Evolutionary conservation across 345 rosid species (phyloP).

Genomic region (Eutrema heterophyllum): DNA sequence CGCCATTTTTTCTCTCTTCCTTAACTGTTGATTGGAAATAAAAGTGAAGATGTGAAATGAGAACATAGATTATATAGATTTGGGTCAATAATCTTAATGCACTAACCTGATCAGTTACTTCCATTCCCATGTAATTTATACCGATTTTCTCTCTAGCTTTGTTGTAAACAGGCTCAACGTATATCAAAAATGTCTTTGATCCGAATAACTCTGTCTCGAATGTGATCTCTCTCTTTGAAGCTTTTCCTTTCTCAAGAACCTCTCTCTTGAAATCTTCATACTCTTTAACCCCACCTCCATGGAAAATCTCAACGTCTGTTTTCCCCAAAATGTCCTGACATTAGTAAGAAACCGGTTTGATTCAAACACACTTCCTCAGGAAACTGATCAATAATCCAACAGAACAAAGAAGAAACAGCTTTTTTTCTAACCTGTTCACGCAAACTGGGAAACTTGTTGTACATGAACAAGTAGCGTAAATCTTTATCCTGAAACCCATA

Average conservation of each 20-base stretch:
- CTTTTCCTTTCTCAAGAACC: conserved; percentile 78
- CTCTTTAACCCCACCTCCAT: conserved; percentile 89
- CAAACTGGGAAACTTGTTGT: conserved; percentile 81
- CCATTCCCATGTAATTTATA: conserved; percentile 97
- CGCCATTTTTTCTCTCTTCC: conserved; percentile 80
- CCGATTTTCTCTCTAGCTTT: conserved; percentile 86
- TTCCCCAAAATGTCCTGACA: conserved; percentile 85
- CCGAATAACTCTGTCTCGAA: conserved; percentile 86
- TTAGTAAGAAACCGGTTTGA: background rate
- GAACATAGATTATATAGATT: background rate
- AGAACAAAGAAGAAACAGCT: background rate
- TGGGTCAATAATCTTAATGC: background rate
- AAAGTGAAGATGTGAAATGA: background rate
- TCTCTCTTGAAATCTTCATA: conserved; percentile 92
- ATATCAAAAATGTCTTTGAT: conserved; percentile 77
- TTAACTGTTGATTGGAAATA: conserved; percentile 39
- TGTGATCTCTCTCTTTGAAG: conserved; percentile 91
- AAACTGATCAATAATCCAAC: background rate
- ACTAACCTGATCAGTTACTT: conserved; percentile 86
- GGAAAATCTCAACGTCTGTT: conserved; percentile 82
- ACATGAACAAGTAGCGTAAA: conserved; percentile 80
- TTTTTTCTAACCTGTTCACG: conserved; percentile 59
- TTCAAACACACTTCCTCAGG: background rate
- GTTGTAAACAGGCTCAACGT: conserved; percentile 88
- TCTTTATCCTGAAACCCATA: conserved; percentile 71